Conservation (phyloP, 1,139 yeast species). For the Saccharomyces hybrid region DNA sequence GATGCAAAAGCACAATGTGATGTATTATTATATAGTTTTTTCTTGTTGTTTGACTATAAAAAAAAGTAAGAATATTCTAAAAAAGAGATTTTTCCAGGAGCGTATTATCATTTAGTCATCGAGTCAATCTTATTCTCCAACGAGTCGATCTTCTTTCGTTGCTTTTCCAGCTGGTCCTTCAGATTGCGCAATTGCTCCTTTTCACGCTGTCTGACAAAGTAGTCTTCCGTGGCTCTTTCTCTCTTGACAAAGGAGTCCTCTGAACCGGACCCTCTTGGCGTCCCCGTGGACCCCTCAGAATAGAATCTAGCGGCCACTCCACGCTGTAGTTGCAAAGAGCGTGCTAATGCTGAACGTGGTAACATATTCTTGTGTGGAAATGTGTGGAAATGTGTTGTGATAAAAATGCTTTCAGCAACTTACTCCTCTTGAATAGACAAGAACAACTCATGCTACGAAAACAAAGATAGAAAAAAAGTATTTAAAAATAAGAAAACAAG, state of each 20-base stretch:
- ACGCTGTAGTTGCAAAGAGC: conserved; percentile 22
- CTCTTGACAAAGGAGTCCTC: conserved; percentile 54
- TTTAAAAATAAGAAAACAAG: neutral
- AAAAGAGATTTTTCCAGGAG: neutral
- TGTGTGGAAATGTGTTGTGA: neutral
- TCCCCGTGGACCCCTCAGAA: conserved; percentile 45
- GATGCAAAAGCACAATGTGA: neutral
- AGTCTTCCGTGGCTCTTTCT: conserved; percentile 65
- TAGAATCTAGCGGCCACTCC: conserved; percentile 36
- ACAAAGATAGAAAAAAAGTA: neutral
- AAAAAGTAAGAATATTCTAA: neutral
- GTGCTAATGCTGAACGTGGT: conserved; percentile 28
- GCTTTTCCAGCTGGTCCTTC: conserved; percentile 45
- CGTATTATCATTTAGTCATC: conserved; percentile 10
- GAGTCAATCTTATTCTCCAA: conserved; percentile 31
- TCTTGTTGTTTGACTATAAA: neutral
- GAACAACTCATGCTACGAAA: neutral
- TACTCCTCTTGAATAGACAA: neutral
- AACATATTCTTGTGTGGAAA: conserved; percentile 17
- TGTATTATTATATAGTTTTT: neutral
- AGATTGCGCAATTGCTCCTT: conserved; percentile 51
- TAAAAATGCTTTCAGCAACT: neutral
- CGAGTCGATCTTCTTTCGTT: conserved; percentile 37
- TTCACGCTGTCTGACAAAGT: conserved; percentile 53
- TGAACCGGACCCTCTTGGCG: conserved; percentile 42